Base-by-base conservation (phyloP, 225 moss, liverwort and hornwort genomes). In the Asterella californica region DNA sequence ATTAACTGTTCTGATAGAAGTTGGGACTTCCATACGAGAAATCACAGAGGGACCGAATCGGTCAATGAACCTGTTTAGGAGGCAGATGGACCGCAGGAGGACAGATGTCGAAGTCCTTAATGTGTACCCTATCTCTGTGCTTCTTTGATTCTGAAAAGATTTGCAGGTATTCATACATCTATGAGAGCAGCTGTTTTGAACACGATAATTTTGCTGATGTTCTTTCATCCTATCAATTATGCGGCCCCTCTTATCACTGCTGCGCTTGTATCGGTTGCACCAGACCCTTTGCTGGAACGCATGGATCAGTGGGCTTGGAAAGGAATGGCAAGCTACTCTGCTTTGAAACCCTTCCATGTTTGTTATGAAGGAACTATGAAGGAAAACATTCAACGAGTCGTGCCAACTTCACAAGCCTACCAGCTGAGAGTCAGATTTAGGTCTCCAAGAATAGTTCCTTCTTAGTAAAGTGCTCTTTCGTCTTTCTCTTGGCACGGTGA, bases 151-250 rank as follows among this genome's bases (percentile, higher is more conserved):
- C 30, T 9, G n/a, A 52, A 34, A 62, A 47, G 61, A 73, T 36
- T 64, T 24, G 37, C 78, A 82, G 78, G 5, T 64, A 71, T 78
- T 22, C 46, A 45, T 45, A 82, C 72, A 72, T 78, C 82, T 30
- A 78, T 82, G 78, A 72, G 62, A 48, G 82, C 78, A 21, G 47
- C 82, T 9, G 62, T 82, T 17, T 38, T 82, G 46, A 82, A 82
- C 72, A 82, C 82, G 2, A 74, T 82, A 37, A 62, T 82, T 10
- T 9, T 82, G 66, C 36, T 82, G 37, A 72, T 78, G 65, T 29
- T 78, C 25, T 72, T 71, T 19, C 82, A 82, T 62, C 62, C 67
- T 3, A 53, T 82, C 76, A 76, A 77, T 42, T 82, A 70, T 48
- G 18, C 27, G 30, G 36, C 33, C 61, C 72, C 59, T 32, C 25